phyloP scores from a whole-genome alignment of 2,329 filamentous ascomycete genomes.

The Metarhizium rileyi region DNA sequence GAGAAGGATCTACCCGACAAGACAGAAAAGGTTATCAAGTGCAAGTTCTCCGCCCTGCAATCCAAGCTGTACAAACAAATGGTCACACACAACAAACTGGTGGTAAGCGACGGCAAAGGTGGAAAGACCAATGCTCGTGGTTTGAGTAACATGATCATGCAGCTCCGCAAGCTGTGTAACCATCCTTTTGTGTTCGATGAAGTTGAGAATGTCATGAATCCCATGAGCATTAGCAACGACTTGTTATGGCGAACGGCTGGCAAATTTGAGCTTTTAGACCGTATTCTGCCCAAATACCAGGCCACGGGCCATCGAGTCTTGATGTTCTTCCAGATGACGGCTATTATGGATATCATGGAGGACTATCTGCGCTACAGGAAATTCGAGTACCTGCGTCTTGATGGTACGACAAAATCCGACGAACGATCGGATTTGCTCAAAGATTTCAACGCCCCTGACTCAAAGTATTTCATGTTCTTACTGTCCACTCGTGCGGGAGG shows the following conservation, averaged over 20 bases:
- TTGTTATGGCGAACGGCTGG: constrained; percentile 89
- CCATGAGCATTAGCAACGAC: constrained; percentile 78
- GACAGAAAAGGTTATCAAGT: constrained; percentile 98
- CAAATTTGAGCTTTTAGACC: constrained; percentile 93
- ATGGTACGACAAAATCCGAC: constrained; percentile 95
- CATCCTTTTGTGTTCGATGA: constrained; percentile 98
- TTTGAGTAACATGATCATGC: constrained; percentile 99
- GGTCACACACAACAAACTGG: constrained; percentile 87
- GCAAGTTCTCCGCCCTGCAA: constrained; percentile 92
- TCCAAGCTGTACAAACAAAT: constrained; percentile 95
- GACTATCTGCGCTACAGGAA: constrained; percentile 83
- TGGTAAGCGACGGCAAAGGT: constrained; percentile 89
- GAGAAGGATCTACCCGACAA: constrained; percentile 98
- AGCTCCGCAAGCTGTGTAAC: constrained; percentile 95
- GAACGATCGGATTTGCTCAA: constrained; percentile 86
- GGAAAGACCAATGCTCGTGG: constrained; percentile 91
- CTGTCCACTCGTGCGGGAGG: constrained; percentile 98
- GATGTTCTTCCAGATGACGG: constrained; percentile 99
- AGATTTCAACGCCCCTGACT: constrained; percentile 81
- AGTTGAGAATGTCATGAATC: constrained; percentile 97
- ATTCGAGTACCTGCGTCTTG: constrained; percentile 80
- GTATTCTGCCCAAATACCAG: constrained; percentile 87
- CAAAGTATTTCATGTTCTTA: constrained; percentile 94
- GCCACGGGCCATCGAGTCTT: constrained; percentile 86
- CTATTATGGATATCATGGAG: constrained; percentile 99